Evolutionary conservation across 441 rosid species (phyloP), one percentile per base, ranked within the genome.

Genomic region (Geranium incanum): DNA sequence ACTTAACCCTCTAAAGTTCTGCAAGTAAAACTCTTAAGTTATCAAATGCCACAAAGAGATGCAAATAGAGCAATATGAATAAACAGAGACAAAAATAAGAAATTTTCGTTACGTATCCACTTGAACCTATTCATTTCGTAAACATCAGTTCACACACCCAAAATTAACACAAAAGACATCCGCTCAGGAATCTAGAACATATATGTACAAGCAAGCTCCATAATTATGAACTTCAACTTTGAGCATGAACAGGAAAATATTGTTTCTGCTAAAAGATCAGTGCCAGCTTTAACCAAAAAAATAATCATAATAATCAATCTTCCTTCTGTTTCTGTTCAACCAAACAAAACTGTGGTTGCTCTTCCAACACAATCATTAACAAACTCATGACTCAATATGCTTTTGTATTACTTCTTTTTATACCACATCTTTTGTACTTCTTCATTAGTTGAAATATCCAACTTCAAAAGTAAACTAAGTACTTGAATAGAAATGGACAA

Each of bases 1-100:
- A 81, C 99, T 92, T 79, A 90, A 78, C 73, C 98, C 96, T 79
- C 89, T 85, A 76, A 95, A 95, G 81, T 84, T 85, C 99, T 92
- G 95, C 77, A 82, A 78, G 75, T 67, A 28, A 28, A 28, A 69
- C 55, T 28, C n/a, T 21, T 36, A 21, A 28, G 67, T 16, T 57
- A 11, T 57, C 23, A 57, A 57, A 16, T 18, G 23, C 63, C 63
- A 57, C 28, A 18, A 28, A 0, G 23, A 55, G 23, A 1, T 57
- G 11, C 21, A 57, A 57, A 43, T 0, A 57, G 63, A 18, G 28
- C 63, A 57, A 16, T 57, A 57, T 57, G 21, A 57, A 64, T 13
- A 19, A 21, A 63, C 6, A 21, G 23, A 63, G 9, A 63, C 38
- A 63, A 55, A 55, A 6, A 57, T 15, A 57, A 15, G 63, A 57